Evolutionary conservation across 306 rosid genomes (phyloP).

Genomic region (Fragaria ananassa): DNA sequence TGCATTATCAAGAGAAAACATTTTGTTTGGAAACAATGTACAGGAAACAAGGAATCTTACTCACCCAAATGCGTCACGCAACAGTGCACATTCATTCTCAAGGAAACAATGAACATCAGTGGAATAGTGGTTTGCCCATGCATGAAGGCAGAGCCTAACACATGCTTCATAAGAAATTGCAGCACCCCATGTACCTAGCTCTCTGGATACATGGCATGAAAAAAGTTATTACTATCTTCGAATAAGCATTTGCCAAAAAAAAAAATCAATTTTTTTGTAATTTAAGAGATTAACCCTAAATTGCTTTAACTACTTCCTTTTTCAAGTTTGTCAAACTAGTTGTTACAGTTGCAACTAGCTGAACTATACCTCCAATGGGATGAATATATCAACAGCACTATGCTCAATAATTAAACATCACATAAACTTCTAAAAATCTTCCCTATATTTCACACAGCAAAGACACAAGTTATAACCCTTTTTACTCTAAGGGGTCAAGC

Average conservation of each 20-base stretch:
- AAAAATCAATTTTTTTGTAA: background rate
- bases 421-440: background rate
- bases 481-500: background rate
- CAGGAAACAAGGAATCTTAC: conserved; percentile 3
- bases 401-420: background rate
- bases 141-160: conserved; percentile 35
- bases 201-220: conserved; percentile 19
- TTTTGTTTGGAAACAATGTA: background rate
- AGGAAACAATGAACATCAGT: conserved; percentile 32
- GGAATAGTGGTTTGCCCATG: conserved; percentile 24
- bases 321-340: background rate
- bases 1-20: background rate
- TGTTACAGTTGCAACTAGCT: background rate
- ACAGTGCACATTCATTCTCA: conserved; percentile 32
- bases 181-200: conserved; percentile 31
- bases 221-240: background rate
- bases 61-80: conserved; percentile 41
- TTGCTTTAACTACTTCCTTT: background rate
- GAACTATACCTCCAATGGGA: background rate
- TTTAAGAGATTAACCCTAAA: background rate
- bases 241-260: background rate
- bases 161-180: conserved; percentile 35
- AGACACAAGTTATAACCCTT: background rate
- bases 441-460: background rate
- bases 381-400: background rate